These are phyloP conservation scores for Protoeuglena noctilucae DNA, from an alignment of 139 green algal species.

Conservation along the genomic window DNA sequence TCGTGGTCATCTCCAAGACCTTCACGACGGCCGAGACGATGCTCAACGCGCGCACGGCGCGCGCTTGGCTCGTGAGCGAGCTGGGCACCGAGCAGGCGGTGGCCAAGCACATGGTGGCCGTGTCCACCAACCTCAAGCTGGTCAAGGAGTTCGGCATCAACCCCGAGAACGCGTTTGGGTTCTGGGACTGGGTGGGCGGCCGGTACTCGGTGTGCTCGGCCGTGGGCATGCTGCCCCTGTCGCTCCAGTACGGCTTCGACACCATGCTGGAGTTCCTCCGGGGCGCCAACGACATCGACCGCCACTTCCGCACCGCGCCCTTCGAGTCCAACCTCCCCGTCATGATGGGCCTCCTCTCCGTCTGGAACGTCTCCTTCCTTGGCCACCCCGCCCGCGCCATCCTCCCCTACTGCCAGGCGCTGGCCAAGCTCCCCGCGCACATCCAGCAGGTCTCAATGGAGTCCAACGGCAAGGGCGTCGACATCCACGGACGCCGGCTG, in stretches of 20 bases:
- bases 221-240: constrained; percentile 86
- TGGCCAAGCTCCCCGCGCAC: constrained; percentile 1
- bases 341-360: constrained; percentile 72
- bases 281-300: constrained; percentile 71
- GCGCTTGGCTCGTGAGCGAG: constrained; percentile 59
- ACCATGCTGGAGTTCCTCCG: constrained; percentile 69
- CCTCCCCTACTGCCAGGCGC: constrained; percentile 87
- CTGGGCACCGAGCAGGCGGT: constrained; percentile 60
- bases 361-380: constrained; percentile 97
- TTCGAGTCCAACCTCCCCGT: constrained; percentile 89
- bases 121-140: constrained; percentile 95
- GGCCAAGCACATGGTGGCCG: constrained; percentile 96
- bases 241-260: constrained; percentile 92
- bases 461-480: constrained; percentile 95
- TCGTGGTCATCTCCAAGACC: constrained; percentile 96
- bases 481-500: constrained; percentile 68
- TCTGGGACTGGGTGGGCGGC: constrained; percentile 97
- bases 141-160: constrained; percentile 98
- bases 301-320: constrained; percentile 75
- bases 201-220: constrained; percentile 90
- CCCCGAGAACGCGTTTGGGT: constrained; percentile 92
- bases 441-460: constrained; percentile 86
- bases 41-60: constrained; percentile 92
- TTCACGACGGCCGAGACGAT: constrained; percentile 99
- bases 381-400: constrained; percentile 76